Percentiles rank a stretch among this genome's conserved stretches.
phyloP scores from a whole-genome alignment of 352 stramenopile species.

The Globisporangium rhizosaccharum region DNA sequence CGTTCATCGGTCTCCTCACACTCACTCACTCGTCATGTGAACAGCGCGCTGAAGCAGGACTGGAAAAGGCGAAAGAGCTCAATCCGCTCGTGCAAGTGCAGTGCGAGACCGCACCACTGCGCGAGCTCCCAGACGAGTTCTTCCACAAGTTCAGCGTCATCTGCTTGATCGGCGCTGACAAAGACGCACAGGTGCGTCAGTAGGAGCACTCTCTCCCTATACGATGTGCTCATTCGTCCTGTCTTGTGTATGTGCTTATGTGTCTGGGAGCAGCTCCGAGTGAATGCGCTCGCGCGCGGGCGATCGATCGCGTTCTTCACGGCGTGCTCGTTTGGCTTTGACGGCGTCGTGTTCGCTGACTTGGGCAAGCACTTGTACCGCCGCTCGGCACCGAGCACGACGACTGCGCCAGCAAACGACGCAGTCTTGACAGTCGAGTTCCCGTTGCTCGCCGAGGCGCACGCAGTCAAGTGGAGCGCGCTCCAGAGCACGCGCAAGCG shows the following conservation, averaged over 20 bases:
- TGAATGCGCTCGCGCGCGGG: conserved; percentile 55
- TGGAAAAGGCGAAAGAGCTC: conserved; percentile 89
- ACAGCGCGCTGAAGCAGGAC: conserved; percentile 69
- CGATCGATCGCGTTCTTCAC: conserved; percentile 68
- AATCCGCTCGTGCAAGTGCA: conserved; percentile 91
- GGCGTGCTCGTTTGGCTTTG: conserved; percentile 68
- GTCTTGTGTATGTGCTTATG: not conserved
- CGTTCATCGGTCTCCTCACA: not conserved
- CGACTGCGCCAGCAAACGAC: conserved; percentile 22
- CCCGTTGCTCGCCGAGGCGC: conserved; percentile 41
- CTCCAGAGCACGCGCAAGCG: conserved; percentile 67
- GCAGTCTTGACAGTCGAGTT: conserved; percentile 39
- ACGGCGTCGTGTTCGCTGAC: conserved; percentile 75
- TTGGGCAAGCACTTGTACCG: conserved; percentile 66
- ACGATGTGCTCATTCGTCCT: not conserved
- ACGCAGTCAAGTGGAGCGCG: conserved; percentile 50
- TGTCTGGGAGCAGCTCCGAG: conserved; percentile 24
- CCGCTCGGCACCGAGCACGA: conserved; percentile 21
- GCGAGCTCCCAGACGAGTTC: conserved; percentile 50
- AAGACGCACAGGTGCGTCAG: conserved; percentile 30
- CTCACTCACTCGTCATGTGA: no score
- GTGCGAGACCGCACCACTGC: conserved; percentile 62
- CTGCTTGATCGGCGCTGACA: conserved; percentile 44
- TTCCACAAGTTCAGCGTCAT: conserved; percentile 89
- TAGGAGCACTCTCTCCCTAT: not conserved